Evolutionary conservation across 2,329 filamentous ascomycete species (phyloP).

Genomic region (Ceratocystiopsis brevicomis): DNA sequence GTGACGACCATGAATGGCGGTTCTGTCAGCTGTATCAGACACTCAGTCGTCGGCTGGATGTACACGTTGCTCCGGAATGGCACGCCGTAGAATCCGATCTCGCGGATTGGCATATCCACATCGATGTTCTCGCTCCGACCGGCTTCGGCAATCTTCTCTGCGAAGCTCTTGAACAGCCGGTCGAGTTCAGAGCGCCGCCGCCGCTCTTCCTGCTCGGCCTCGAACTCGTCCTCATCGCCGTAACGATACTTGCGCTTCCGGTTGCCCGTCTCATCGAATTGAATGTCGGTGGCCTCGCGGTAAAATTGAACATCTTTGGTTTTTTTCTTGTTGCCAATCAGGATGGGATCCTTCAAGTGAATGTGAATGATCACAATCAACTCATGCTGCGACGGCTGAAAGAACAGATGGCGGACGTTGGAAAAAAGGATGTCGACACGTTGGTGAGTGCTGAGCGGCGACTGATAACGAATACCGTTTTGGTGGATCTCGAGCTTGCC

Average conservation of each 20-base stretch:
- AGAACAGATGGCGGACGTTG: slow-evolving; percentile 97
- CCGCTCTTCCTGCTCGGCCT: slow-evolving; percentile 93
- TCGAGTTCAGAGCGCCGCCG: slow-evolving; percentile 81
- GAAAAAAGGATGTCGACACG: slow-evolving; percentile 89
- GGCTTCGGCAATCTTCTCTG: slow-evolving; percentile 93
- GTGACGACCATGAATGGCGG: slow-evolving; percentile 94
- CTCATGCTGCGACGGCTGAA: slow-evolving; percentile 92
- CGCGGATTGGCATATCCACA: slow-evolving; percentile 91
- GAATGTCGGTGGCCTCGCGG: slow-evolving; percentile 91
- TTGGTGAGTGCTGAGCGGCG: slow-evolving; percentile 59
- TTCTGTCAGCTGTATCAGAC: slow-evolving; percentile 88
- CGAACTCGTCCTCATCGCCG: slow-evolving; percentile 95
- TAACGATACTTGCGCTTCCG: slow-evolving; percentile 94
- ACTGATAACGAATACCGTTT: slow-evolving; percentile 92
- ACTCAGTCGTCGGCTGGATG: slow-evolving; percentile 91
- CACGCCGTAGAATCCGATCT: slow-evolving; percentile 92
- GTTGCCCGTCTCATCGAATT: slow-evolving; percentile 97
- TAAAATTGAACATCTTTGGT: slow-evolving; percentile 98
- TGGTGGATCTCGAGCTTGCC: slow-evolving; percentile 96
- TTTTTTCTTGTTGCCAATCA: slow-evolving; percentile 94
- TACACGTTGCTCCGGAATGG: slow-evolving; percentile 90
- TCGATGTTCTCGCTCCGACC: slow-evolving; percentile 78
- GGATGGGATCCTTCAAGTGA: slow-evolving; percentile 92
- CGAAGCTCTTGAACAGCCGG: slow-evolving; percentile 86
- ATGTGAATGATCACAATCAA: slow-evolving; percentile 96